Evolutionary conservation across 2,329 filamentous ascomycete genomes (phyloP), one percentile per base, ranked within the genome.

Genomic region (Microsporum canis): DNA sequence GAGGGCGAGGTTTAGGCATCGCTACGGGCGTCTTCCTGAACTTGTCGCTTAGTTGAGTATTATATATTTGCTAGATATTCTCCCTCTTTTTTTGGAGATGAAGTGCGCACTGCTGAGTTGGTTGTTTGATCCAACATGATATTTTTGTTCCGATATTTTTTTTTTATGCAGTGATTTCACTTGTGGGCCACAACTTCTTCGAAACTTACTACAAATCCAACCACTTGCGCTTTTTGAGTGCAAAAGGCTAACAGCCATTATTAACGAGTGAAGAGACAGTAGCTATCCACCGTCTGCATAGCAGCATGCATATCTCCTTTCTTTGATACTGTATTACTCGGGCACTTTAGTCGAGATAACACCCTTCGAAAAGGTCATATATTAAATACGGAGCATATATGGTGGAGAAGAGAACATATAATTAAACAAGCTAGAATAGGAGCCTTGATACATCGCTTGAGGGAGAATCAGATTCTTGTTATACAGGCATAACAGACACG

Each of bases 371-470:
- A 23, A 23, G 17, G 17, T 23, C 17, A 23, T 23, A 23, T 1
- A 6, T 8, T 8, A 41, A 41, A 41, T 23, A 3, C 12, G 38
- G 12, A 14, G 39, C 5, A 43, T 5, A 23, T 2, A 17, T n/a
- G 57, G 10, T 55, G 12, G 56, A 62, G 49, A 57, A 60, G 39
- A 51, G 34, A 38, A 45, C 34, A 41, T 41, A 29, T 45, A 57
- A 41, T 62, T 39, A 57, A 61, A 49, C 39, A 56, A 61, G 36
- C 51, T 47, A 23, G 17, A 57, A 58, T 23, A 51, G 45, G 17
- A n/a, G 31, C 43, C 39, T 45, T 64, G 63, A 62, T 49, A 45
- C 27, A 49, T n/a, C 12, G 53, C 60, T 47, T n/a, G 61, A 43
- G 33, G 39, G 41, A 59, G 41, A 31, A 57, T 57, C 39, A 57